A percentile compares a stretch with the other conserved stretches of the same genome.
phyloP scores from a whole-genome alignment of 257 asterid genomes.

The Capsicum rhomboideum region DNA sequence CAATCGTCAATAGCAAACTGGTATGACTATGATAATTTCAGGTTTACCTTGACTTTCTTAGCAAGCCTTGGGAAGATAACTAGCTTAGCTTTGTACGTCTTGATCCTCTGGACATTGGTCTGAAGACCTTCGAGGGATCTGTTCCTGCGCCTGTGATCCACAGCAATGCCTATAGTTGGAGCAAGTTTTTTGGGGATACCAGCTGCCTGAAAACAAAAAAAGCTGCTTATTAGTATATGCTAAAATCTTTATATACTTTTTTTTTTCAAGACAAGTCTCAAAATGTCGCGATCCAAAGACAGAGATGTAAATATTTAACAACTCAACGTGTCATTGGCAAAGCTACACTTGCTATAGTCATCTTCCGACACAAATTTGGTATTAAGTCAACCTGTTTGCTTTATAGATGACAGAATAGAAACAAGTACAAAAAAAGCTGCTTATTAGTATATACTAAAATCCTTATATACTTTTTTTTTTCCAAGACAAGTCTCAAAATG shows the following conservation, averaged over 20 bases:
- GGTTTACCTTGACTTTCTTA: neutral
- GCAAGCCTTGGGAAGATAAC: neutral
- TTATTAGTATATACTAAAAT: too few relatives aligned
- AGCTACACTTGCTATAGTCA: constrained; percentile 3
- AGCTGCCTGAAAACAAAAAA: neutral
- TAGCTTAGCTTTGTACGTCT: neutral
- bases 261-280: too few relatives aligned
- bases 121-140: constrained; percentile 1
- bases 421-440: too few relatives aligned
- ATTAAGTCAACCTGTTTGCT: neutral
- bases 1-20: neutral
- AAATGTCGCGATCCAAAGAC: neutral
- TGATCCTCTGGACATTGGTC: constrained; percentile 1
- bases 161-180: neutral
- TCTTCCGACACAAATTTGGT: neutral
- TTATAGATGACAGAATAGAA: constrained; percentile 19
- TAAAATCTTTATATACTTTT: neutral
- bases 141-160: constrained; percentile 4
- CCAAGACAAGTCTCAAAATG: neutral
- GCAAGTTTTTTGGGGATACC: constrained; percentile 2
- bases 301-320: neutral
- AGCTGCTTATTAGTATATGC: neutral
- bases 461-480: too few relatives aligned
- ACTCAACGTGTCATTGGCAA: neutral
- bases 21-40: neutral